Base-by-base conservation (phyloP, 139 green algal species). In the Haematococcus lacustris region DNA sequence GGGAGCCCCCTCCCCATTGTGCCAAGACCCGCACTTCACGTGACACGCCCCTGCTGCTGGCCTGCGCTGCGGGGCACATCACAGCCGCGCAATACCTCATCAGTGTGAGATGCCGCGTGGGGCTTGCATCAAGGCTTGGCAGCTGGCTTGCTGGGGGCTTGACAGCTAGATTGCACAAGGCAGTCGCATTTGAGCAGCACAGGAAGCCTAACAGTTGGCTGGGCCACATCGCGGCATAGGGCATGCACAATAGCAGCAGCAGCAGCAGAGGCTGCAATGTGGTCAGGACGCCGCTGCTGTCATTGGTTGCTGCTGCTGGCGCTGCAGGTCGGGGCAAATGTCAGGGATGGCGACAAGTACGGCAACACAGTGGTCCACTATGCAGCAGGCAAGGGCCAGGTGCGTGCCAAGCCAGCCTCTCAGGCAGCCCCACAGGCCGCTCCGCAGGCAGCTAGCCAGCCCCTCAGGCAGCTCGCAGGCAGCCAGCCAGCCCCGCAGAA, bases 321-420 rank as follows among this genome's bases (percentile, higher is more conserved):
- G 34, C 35, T 51, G 35, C 63, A 69, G 63, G 35, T 69, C 25
- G 63, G 63, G 37, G 63, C 63, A 33, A 47, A 6, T 7, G 5
- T 21, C 4, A 33, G 4, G 7, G 63, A 69, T n/a, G 30, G 17
- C 17, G 63, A 69, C 38, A 51, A 51, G 35, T 69, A 69, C 21
- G 63, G 63, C 63, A 69, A 69, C 38, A 69, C 63, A 5, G 32
- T 69, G 13, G 63, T 69, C 37, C 63, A 69, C 38, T 51, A 69
- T 26, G 63, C 63, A 7, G 63, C 63, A 34, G 37, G 50, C 2
- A 39, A 26, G 63, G 63, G 63, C 2, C 63, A 64, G 17, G 43
- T 53, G 43, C 9, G 43, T 28, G 43, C 43, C 9, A 17, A 17
- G 43, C 43, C n/a, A n/a, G n/a, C n/a, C n/a, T n/a, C n/a, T n/a